A percentile compares a stretch with the other conserved stretches of the same genome.
Evolutionary conservation across 2,329 filamentous ascomycete genomes (phyloP).

Genomic region (Aspergillus sp.): DNA sequence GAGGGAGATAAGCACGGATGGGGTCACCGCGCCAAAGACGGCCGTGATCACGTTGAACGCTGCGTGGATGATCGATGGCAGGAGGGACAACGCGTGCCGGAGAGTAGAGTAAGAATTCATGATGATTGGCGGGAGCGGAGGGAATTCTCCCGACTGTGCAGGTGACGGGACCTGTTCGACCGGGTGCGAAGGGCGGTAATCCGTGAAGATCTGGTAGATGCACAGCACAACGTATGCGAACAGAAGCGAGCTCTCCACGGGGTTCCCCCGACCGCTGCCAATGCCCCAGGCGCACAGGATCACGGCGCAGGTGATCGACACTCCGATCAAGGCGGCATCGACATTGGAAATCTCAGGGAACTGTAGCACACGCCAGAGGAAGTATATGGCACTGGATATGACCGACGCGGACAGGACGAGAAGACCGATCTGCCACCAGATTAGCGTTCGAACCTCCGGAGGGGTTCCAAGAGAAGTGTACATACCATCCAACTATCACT

Average conservation of each 20-base stretch:
- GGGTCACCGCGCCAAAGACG: slow-evolving; percentile 91
- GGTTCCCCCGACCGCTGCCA: slow-evolving; percentile 87
- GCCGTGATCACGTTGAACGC: slow-evolving; percentile 83
- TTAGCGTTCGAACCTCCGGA: slow-evolving; percentile 15
- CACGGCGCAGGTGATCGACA: slow-evolving; percentile 85
- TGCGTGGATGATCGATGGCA: slow-evolving; percentile 81
- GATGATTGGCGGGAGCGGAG: slow-evolving; percentile 93
- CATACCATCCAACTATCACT: slow-evolving; percentile 96
- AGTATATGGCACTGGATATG: slow-evolving; percentile 91
- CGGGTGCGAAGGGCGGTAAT: slow-evolving; percentile 81
- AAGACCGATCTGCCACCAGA: slow-evolving; percentile 67
- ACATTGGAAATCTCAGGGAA: slow-evolving; percentile 92
- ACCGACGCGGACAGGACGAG: slow-evolving; percentile 85
- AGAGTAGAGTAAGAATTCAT: slow-evolving; percentile 97
- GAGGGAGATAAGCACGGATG: slow-evolving; percentile 91
- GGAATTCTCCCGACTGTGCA: slow-evolving; percentile 69
- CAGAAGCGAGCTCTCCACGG: slow-evolving; percentile 88
- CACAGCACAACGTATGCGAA: slow-evolving; percentile 98
- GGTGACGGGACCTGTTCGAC: slow-evolving; percentile 53
- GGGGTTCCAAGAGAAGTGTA: slow-evolving; percentile 16
- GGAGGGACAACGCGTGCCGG: slow-evolving; percentile 74
- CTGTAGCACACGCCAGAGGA: slow-evolving; percentile 89
- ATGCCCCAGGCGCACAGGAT: slow-evolving; percentile 94
- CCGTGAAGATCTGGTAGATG: slow-evolving; percentile 98
- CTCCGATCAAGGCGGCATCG: slow-evolving; percentile 88